A percentile compares a stretch with the other conserved stretches of the same genome.
Evolutionary conservation across 441 rosid genomes (phyloP).

Genomic region (Euphorbia celastroides): DNA sequence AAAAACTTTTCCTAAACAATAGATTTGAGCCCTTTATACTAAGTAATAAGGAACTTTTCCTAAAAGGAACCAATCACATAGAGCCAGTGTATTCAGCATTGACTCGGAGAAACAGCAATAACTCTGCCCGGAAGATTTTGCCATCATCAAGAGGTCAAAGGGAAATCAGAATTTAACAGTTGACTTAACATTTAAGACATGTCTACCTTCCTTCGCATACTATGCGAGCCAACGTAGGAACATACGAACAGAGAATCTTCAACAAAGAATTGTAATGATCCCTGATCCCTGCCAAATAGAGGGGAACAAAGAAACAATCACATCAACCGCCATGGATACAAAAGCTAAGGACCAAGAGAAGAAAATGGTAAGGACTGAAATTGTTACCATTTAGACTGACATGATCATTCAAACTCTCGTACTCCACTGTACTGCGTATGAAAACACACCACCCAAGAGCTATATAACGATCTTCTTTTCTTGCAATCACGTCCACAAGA

Average conservation of each 20-base stretch:
- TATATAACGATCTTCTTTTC: conserved; percentile 63
- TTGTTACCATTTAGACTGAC: conserved; percentile 47
- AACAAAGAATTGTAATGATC: conserved; percentile 51
- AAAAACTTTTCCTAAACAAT: too few species aligned
- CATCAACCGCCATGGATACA: conserved; percentile 13
- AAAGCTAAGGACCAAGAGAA: neutral
- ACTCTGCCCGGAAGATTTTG: neutral
- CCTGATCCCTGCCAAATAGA: conserved; percentile 46
- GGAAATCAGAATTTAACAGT: conserved; percentile 5
- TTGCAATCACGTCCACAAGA: conserved; percentile 39
- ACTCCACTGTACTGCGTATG: conserved; percentile 56
- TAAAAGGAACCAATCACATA: too few species aligned
- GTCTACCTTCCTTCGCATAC: conserved; percentile 68
- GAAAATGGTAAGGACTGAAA: neutral
- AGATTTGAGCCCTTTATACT: too few species aligned
- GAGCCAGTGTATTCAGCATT: neutral
- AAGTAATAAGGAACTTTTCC: too few species aligned
- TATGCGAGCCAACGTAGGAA: conserved; percentile 40
- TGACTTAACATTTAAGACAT: conserved; percentile 10
- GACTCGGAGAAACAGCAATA: neutral
- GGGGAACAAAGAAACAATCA: conserved; percentile 4
- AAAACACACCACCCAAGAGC: conserved; percentile 90
- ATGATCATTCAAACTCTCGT: conserved; percentile 41
- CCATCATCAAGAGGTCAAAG: neutral
- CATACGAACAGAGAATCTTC: conserved; percentile 54